Percentiles rank a stretch among this genome's conserved stretches.
Conservation (phyloP, 2,329 filamentous ascomycete genomes). For the Phialophora macrospora region DNA sequence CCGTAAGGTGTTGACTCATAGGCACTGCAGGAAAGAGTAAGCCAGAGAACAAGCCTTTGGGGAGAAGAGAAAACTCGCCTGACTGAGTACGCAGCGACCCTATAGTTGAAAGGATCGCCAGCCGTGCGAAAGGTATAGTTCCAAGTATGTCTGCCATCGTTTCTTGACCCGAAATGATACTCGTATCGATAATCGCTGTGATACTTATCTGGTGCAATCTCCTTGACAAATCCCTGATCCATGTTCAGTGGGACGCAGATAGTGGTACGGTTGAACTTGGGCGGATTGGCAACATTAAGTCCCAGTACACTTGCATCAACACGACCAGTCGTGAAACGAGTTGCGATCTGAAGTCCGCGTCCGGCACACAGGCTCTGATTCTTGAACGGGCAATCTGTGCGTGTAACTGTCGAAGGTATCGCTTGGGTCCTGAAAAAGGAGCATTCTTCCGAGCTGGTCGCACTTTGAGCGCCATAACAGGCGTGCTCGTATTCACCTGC, state of each 20-base stretch:
- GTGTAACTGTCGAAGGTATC: constrained; percentile 5
- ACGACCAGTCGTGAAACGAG: constrained; percentile 15
- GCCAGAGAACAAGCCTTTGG: no score
- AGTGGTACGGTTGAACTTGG: constrained; percentile 17
- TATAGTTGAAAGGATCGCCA: no score
- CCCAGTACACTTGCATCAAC: constrained; percentile 18
- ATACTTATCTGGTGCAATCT: not conserved
- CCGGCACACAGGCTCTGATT: constrained; percentile 8
- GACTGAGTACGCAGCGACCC: no score
- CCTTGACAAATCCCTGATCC: constrained; percentile 4
- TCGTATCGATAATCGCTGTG: not conserved
- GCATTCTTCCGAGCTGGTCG: constrained; percentile 5
- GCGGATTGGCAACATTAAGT: constrained; percentile 3
- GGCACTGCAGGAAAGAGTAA: no score
- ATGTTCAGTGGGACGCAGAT: constrained; percentile 21
- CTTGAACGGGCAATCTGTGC: constrained; percentile 3
- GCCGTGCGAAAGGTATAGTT: no score
- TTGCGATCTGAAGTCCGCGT: constrained; percentile 4
- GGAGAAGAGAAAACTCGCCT: no score
- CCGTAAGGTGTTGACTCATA: no score
- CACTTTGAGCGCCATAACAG: constrained; percentile 11
- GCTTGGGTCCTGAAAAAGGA: constrained; percentile 5
- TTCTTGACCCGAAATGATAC: no score
- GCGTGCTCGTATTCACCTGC: constrained; percentile 18
- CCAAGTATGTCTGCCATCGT: no score